These are phyloP conservation scores for Paraurostyla sp. DNA, from an alignment of 73 alveolate genomes.

Conservation along the genomic window DNA sequence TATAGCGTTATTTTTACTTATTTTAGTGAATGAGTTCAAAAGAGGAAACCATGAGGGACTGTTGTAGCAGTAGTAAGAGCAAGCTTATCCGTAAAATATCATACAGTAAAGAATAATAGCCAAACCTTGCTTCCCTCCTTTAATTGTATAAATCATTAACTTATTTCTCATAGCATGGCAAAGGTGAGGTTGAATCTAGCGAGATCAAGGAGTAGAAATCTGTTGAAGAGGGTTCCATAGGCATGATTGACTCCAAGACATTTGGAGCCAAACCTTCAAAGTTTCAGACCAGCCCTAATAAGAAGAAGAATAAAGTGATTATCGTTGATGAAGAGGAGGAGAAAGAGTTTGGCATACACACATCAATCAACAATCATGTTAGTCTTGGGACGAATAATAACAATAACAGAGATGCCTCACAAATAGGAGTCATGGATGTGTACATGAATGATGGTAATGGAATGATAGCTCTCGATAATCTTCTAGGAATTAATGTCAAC, in stretches of 20 bases:
- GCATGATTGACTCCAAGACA: constrained; percentile 11
- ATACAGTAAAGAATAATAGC: neutral
- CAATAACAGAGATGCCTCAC: neutral
- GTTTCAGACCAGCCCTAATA: constrained; percentile 36
- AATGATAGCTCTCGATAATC: too few species aligned
- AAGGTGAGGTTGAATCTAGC: neutral
- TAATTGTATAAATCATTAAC: too few species aligned
- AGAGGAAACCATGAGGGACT: too few species aligned
- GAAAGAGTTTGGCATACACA: constrained; percentile 45
- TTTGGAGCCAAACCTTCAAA: constrained; percentile 30
- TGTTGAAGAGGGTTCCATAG: constrained; percentile 17
- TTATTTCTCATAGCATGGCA: too few species aligned
- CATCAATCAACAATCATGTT: constrained; percentile 21
- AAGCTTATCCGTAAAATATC: too few species aligned
- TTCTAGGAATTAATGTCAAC: too few species aligned
- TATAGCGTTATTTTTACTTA: neutral
- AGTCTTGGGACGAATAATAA: neutral
- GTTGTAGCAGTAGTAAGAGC: too few species aligned
- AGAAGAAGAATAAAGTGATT: constrained; percentile 26
- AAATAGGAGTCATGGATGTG: neutral
- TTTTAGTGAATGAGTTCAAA: neutral
- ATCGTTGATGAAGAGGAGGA: constrained; percentile 53
- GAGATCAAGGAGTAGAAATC: constrained; percentile 14
- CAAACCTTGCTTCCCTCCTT: too few species aligned
- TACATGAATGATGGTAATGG: too few species aligned